Evolutionary conservation across 768 basidiomycete species (phyloP).

Genomic region (Naganishia onofrii): DNA sequence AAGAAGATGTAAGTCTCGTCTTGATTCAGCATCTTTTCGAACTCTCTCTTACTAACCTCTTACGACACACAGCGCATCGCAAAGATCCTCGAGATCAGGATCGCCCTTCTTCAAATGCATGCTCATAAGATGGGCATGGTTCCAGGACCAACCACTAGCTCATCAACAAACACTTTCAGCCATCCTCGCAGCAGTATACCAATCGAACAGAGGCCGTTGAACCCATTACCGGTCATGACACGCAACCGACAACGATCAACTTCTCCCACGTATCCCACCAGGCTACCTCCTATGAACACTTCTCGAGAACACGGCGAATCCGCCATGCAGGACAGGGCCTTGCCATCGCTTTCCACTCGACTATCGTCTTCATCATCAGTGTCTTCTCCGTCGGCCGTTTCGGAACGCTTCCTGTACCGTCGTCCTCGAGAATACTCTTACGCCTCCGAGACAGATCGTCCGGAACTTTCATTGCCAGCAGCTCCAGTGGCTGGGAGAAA

Average conservation of each 20-base stretch:
- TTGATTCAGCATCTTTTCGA: neutral
- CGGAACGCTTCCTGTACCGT: neutral
- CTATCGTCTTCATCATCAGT: conserved; percentile 12
- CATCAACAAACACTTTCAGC: neutral
- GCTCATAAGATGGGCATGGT: conserved; percentile 27
- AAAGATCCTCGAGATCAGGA: conserved; percentile 47
- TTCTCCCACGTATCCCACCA: neutral
- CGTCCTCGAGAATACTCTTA: conserved; percentile 4
- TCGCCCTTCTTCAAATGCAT: conserved; percentile 47
- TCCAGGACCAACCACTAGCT: neutral
- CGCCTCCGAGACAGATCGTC: neutral
- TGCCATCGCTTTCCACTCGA: neutral
- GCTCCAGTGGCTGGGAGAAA: conserved; percentile 6
- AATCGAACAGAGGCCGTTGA: neutral
- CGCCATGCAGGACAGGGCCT: conserved; percentile 1
- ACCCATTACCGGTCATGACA: neutral
- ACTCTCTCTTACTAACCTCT: neutral
- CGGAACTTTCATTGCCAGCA: neutral
- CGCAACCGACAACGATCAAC: conserved; percentile 20
- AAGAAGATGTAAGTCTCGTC: conserved; percentile 72
- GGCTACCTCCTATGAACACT: neutral
- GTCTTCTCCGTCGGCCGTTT: conserved; percentile 9
- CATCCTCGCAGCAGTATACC: neutral
- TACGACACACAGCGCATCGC: conserved; percentile 41
- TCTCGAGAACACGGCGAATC: neutral